These are phyloP conservation scores for Dionaea muscipula DNA, from an alignment of 179 eudicot genomes.

Conservation along the genomic window DNA sequence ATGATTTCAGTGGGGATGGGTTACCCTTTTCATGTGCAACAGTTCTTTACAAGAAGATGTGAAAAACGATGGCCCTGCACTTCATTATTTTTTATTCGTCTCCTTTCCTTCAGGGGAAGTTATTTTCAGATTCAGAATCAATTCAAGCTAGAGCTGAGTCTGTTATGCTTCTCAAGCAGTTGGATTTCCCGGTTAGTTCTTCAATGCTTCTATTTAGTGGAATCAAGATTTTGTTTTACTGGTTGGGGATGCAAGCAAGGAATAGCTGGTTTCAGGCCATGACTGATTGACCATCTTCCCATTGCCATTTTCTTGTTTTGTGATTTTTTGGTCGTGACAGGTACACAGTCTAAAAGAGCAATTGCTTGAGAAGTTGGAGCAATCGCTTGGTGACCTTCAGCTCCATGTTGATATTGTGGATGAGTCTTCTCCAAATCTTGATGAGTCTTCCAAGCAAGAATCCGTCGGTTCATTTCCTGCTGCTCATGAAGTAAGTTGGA, in stretches of 20 bases:
- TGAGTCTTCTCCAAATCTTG: conserved; percentile 20
- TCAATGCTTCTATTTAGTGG: conserved; percentile 4
- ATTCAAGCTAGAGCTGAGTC: conserved; percentile 98
- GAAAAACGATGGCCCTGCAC: too few species aligned
- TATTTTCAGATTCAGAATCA: conserved; percentile 91
- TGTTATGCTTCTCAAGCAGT: conserved; percentile 90
- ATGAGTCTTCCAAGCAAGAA: conserved; percentile 31
- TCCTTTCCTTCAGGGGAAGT: conserved; percentile 46
- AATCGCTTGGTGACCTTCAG: conserved; percentile 58
- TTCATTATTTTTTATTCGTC: too few species aligned
- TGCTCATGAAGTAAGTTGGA: conserved; percentile 45
- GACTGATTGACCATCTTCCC: not conserved
- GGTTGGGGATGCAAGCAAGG: not conserved
- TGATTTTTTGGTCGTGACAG: conserved; percentile 21
- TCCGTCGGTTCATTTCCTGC: conserved; percentile 25
- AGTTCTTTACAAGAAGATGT: too few species aligned
- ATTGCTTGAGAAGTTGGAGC: conserved; percentile 83
- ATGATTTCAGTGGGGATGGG: too few species aligned
- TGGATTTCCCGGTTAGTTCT: conserved; percentile 75
- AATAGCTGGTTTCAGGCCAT: not conserved
- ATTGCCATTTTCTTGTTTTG: conserved; percentile 1
- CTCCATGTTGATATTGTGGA: conserved; percentile 35
- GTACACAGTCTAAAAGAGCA: conserved; percentile 72
- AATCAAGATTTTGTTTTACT: not conserved
- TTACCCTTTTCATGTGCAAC: too few species aligned